Conservation (phyloP, 2,329 filamentous ascomycete genomes). For the Aspergillus fijiensis region DNA sequence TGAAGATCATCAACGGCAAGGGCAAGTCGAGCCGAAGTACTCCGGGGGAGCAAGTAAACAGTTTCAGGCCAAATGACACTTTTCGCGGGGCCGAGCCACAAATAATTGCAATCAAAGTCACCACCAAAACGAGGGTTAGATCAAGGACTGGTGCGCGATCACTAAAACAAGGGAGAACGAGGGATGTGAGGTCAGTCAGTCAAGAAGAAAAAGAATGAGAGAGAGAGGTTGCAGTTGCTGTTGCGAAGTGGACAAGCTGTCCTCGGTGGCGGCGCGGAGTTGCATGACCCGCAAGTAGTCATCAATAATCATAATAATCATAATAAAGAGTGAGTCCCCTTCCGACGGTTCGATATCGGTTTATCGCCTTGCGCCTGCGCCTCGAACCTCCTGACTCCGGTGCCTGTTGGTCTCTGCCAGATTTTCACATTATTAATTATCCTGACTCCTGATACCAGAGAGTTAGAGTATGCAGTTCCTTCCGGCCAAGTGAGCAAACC, state of each 20-base stretch:
- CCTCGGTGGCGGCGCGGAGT: conserved; percentile 21
- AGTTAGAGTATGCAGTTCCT: no score
- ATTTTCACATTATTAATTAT: neutral
- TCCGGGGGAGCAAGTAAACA: neutral
- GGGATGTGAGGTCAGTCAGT: neutral
- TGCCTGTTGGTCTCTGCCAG: neutral
- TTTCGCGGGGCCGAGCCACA: neutral
- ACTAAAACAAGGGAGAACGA: neutral
- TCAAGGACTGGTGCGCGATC: neutral
- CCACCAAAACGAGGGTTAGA: neutral
- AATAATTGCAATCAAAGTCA: neutral
- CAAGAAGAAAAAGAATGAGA: conserved; percentile 11
- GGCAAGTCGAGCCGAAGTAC: conserved; percentile 1
- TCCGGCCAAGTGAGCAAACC: no score
- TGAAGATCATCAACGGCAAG: conserved; percentile 14
- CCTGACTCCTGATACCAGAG: no score
- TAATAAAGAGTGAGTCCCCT: neutral
- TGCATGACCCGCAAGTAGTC: conserved; percentile 10
- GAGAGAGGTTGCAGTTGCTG: neutral
- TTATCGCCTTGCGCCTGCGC: conserved; percentile 1
- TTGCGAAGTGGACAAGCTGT: conserved; percentile 28
- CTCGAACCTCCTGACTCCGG: neutral
- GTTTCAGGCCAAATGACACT: conserved; percentile 5
- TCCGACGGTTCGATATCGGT: neutral
- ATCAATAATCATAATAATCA: neutral